Conservation (phyloP, 768 basidiomycete species). For the Paxillus ammoniavirescens region DNA sequence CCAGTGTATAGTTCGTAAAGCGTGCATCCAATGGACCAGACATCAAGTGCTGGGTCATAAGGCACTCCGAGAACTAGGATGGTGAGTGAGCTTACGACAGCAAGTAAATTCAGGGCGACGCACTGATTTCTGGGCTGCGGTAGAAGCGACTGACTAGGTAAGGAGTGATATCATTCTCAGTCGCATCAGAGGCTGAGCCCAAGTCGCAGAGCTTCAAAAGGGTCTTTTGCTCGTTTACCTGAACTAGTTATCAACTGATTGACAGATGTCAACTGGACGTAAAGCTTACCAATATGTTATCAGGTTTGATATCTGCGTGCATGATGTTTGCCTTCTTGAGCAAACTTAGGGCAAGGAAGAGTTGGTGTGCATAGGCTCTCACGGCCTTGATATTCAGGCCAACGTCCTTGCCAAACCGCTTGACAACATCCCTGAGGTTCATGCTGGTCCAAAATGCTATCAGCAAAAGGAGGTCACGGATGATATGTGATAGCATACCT, state of each 20-base stretch:
- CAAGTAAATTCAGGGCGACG: conserved; percentile 25
- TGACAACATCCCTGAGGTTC: conserved; percentile 97
- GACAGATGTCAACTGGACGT: conserved; percentile 10
- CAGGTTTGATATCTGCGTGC: conserved; percentile 99
- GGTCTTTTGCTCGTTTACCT: conserved; percentile 97
- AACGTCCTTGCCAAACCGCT: conserved; percentile 97
- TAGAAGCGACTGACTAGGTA: conserved; percentile 98
- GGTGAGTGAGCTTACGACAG: conserved; percentile 13
- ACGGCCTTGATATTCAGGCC: conserved; percentile 95
- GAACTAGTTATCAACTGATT: conserved; percentile 9
- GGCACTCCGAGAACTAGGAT: conserved; percentile 85
- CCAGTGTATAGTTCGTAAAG: conserved; percentile 95
- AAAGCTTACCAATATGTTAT: conserved; percentile 84
- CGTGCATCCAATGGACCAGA: conserved; percentile 98
- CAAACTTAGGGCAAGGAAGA: conserved; percentile 84
- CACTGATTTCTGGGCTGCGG: conserved; percentile 98
- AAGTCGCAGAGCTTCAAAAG: conserved; percentile 93
- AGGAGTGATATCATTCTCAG: conserved; percentile 96
- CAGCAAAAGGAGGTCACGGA: conserved; percentile 6
- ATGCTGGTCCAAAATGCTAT: conserved; percentile 53
- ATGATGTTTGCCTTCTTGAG: conserved; percentile 90
- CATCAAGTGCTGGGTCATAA: conserved; percentile 90
- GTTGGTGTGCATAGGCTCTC: conserved; percentile 97
- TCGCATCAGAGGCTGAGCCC: conserved; percentile 93
- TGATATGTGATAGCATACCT: conserved; percentile 51